Conservation (phyloP, 768 basidiomycete genomes). For the Cystofilobasidium macerans region DNA sequence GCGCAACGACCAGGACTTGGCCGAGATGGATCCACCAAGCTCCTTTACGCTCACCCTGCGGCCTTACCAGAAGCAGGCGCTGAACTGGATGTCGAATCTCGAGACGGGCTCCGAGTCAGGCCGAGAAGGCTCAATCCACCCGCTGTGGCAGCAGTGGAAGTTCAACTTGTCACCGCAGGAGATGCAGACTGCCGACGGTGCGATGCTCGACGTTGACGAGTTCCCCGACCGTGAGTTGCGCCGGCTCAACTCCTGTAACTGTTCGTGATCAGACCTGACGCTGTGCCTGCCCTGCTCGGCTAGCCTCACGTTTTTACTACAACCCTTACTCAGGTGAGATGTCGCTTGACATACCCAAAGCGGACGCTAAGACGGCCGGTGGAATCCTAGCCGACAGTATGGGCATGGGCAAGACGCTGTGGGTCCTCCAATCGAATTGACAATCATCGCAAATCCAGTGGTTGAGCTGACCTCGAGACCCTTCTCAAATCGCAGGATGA, state of each 20-base stretch:
- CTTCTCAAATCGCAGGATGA: slow-evolving; percentile 43
- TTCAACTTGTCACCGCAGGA: slow-evolving; percentile 57
- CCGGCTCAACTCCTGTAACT: too few relatives aligned
- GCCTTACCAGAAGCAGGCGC: slow-evolving; percentile 87
- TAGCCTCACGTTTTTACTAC: slow-evolving; percentile 56
- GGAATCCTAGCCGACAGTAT: slow-evolving; percentile 74
- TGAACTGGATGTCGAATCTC: slow-evolving; percentile 81
- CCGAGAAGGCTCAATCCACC: slow-evolving; percentile 68
- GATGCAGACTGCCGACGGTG: slow-evolving; percentile 53
- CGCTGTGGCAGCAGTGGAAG: slow-evolving; percentile 76
- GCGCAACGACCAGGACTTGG: slow-evolving; percentile 60
- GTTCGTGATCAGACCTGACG: not conserved
- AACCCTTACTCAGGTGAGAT: slow-evolving; percentile 81
- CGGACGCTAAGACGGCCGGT: slow-evolving; percentile 63
- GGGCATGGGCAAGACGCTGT: slow-evolving; percentile 57
- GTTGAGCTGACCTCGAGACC: not conserved
- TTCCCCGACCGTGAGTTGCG: slow-evolving; percentile 12
- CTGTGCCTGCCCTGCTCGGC: too few relatives aligned
- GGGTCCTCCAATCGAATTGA: too few relatives aligned
- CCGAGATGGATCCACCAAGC: slow-evolving; percentile 66
- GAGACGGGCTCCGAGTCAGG: slow-evolving; percentile 63
- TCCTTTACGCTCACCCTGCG: slow-evolving; percentile 47
- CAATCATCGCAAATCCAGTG: too few relatives aligned
- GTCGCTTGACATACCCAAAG: slow-evolving; percentile 69
- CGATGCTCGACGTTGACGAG: slow-evolving; percentile 66